Percentiles rank a stretch among this genome's conserved stretches.
phyloP scores from a whole-genome alignment of 2,329 filamentous ascomycete genomes.

The Aspergillus uvarum region DNA sequence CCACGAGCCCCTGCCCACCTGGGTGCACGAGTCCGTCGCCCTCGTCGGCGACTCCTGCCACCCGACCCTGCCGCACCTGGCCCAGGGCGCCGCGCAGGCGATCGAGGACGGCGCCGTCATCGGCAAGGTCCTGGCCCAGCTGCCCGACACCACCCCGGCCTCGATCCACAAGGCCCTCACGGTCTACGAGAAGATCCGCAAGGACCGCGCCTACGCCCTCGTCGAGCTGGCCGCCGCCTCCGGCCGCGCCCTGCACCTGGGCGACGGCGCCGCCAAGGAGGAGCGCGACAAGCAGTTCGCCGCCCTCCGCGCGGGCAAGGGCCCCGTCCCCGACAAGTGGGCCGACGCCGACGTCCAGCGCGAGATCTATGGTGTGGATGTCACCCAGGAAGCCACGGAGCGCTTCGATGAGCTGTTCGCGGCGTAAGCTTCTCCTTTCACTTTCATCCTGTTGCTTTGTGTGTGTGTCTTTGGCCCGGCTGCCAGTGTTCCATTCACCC shows the following conservation, averaged over 20 bases:
- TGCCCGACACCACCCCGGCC: conserved; percentile 48
- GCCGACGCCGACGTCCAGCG: conserved; percentile 67
- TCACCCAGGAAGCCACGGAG: conserved; percentile 55
- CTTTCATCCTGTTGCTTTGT: background rate
- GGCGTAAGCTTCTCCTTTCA: conserved; percentile 15
- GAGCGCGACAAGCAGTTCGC: conserved; percentile 59
- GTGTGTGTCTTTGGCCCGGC: background rate
- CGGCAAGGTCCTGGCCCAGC: conserved; percentile 50
- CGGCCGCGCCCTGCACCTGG: conserved; percentile 56
- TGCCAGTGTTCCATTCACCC: too few species aligned
- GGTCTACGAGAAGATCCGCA: conserved; percentile 58
- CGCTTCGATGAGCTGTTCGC: conserved; percentile 27
- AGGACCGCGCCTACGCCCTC: conserved; percentile 56
- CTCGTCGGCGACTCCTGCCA: conserved; percentile 63
- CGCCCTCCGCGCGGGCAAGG: conserved; percentile 51
- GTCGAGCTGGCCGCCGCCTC: conserved; percentile 58
- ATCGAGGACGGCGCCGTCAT: conserved; percentile 64
- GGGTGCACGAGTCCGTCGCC: conserved; percentile 55
- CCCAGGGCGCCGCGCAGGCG: conserved; percentile 64
- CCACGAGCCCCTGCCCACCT: conserved; percentile 62
- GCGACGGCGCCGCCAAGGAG: conserved; percentile 59
- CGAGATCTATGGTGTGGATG: conserved; percentile 66
- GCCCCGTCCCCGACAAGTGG: conserved; percentile 62
- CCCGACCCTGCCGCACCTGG: conserved; percentile 63
- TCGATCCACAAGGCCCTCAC: conserved; percentile 54